phyloP scores from a whole-genome alignment of 495 filamentous ascomycete genomes.

The Platismatia glauca region DNA sequence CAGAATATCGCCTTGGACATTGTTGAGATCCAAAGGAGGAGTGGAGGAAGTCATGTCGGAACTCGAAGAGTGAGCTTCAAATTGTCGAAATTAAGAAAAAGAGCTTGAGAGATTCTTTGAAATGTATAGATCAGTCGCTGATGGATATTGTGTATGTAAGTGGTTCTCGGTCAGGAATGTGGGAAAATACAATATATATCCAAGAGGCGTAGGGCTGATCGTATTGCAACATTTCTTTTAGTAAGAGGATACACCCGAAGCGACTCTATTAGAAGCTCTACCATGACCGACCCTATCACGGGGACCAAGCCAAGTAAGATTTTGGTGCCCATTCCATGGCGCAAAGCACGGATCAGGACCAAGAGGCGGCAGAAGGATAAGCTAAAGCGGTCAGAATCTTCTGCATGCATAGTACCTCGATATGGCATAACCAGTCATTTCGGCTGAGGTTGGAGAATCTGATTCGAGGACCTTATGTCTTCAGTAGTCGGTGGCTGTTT shows the following conservation, averaged over 20 bases:
- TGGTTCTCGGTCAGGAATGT: not conserved
- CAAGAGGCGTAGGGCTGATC: not conserved
- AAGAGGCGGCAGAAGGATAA: too few relatives aligned
- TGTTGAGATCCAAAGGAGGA: constrained; percentile 18
- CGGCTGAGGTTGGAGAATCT: too few relatives aligned
- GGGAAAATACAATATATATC: not conserved
- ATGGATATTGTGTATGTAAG: not conserved
- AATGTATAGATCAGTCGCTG: not conserved
- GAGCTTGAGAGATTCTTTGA: not conserved
- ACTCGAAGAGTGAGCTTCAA: not conserved
- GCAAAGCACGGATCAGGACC: not conserved
- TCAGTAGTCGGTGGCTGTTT: too few relatives aligned
- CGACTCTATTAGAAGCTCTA: not conserved
- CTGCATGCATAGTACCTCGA: too few relatives aligned
- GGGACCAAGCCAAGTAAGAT: not conserved
- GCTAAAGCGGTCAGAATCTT: too few relatives aligned
- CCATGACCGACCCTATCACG: not conserved
- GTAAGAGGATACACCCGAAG: not conserved
- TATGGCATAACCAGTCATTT: too few relatives aligned
- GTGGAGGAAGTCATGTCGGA: constrained; percentile 10
- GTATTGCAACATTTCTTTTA: not conserved
- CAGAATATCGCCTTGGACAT: constrained; percentile 24
- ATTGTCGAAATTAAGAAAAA: not conserved
- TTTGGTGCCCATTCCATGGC: not conserved
- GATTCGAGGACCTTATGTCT: too few relatives aligned